Evolutionary conservation across 495 filamentous ascomycete species (phyloP), one percentile per base, ranked within the genome.

Genomic region (Aspergillus nanangensis): DNA sequence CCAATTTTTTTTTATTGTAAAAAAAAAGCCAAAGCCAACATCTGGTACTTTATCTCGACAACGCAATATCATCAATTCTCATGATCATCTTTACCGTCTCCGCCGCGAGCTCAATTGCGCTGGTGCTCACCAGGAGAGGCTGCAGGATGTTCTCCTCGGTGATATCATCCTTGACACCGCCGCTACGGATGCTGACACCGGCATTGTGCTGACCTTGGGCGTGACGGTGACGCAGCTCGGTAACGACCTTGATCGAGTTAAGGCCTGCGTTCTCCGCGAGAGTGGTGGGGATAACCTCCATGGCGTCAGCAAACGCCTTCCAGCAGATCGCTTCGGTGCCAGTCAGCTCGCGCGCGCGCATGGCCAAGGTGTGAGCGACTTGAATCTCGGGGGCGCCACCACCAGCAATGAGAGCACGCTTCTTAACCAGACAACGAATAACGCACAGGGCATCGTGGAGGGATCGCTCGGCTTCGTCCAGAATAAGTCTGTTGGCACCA

Each of bases 1-100:
- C 50, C 21, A 22, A 22, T 47, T 36, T 50, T 41, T n/a, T n/a
- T n/a, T n/a, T n/a, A n/a, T n/a, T n/a, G n/a, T n/a, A n/a, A n/a
- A n/a, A n/a, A n/a, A n/a, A n/a, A n/a, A n/a, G n/a, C n/a, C n/a
- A n/a, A n/a, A n/a, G n/a, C n/a, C n/a, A n/a, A n/a, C n/a, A n/a
- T n/a, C n/a, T n/a, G n/a, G n/a, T n/a, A n/a, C n/a, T n/a, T 64
- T 71, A 83, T 62, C 79, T 65, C 57, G 78, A 80, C 57, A 86
- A 66, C 40, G 87, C 87, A 68, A 95, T 92, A 68, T 96, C 91
- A 69, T 95, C 91, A 71, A 96, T 96, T 71, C 91, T 83, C 70
- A 96, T 79, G 69, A 96, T 86, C 90, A 97, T 95, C 80, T 97
- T 98, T 53, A 96, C 90, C 45, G 93, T 97, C 77, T 98, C 93